Evolutionary conservation across 805 yeast species (phyloP).

Genomic region (Debaryomyces hansenii): DNA sequence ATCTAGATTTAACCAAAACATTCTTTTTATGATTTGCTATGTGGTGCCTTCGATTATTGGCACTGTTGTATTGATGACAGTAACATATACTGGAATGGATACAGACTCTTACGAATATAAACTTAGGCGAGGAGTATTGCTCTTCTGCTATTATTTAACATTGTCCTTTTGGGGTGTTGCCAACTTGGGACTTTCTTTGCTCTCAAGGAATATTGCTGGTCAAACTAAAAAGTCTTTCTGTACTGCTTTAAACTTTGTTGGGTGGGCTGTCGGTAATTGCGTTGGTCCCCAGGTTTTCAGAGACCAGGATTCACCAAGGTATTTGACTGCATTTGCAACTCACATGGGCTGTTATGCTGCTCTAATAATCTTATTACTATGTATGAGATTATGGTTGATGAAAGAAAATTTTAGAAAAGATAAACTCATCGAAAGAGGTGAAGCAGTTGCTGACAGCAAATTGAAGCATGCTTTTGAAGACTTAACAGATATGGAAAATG

Average conservation of each 20-base stretch:
- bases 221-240: slow-evolving; percentile 54
- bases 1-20: slow-evolving; percentile 13
- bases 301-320: slow-evolving; percentile 41
- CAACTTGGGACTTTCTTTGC: slow-evolving; percentile 14
- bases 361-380: slow-evolving; percentile 15
- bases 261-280: slow-evolving; percentile 55
- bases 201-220: slow-evolving; percentile 53
- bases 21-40: slow-evolving; percentile 15
- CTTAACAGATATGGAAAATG: slow-evolving; percentile 54
- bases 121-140: slow-evolving; percentile 29
- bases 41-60: slow-evolving; percentile 21
- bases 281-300: slow-evolving; percentile 55
- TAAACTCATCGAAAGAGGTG: slow-evolving; percentile 3
- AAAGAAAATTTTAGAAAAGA: slow-evolving; percentile 16
- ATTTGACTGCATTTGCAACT: slow-evolving; percentile 17
- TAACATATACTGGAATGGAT: slow-evolving; percentile 3
- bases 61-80: slow-evolving; percentile 21
- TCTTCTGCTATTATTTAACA: slow-evolving; percentile 25
- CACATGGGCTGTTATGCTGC: slow-evolving; percentile 17
- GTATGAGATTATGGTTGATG: slow-evolving; percentile 11
- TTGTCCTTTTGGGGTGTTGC: slow-evolving; percentile 27
- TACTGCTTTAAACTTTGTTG: slow-evolving; percentile 46
- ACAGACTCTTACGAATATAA: slow-evolving; percentile 5
- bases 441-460: slow-evolving; percentile 4
- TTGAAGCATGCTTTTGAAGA: slow-evolving; percentile 51